phyloP scores from a whole-genome alignment of 2,329 filamentous ascomycete species.

The Colletotrichum agaves region DNA sequence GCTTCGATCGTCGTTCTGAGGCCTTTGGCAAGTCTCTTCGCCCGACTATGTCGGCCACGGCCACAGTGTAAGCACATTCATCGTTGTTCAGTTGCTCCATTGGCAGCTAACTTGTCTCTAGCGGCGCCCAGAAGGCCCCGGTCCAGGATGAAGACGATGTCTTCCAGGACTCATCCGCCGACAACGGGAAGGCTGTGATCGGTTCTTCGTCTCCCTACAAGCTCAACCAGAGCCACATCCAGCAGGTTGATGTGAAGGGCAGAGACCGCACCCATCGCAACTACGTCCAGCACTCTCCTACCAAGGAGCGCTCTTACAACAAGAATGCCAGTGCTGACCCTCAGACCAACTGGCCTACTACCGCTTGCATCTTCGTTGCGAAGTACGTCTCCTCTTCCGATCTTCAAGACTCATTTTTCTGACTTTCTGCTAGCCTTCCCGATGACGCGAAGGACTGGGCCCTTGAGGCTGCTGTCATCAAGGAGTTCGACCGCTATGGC shows the following conservation, averaged over 20 bases:
- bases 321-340: conserved; percentile 51
- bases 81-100: too few relatives aligned
- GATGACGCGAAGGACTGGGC: conserved; percentile 59
- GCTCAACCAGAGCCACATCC: conserved; percentile 19
- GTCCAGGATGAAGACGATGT: conserved; percentile 20
- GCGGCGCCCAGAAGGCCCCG: not conserved
- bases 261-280: conserved; percentile 1
- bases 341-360: conserved; percentile 63
- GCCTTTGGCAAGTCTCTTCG: conserved; percentile 20
- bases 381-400: conserved; percentile 61
- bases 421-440: conserved; percentile 56
- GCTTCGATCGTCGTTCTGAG: conserved; percentile 19
- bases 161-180: conserved; percentile 9
- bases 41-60: conserved; percentile 31
- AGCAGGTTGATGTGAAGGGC: conserved; percentile 4
- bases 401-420: conserved; percentile 5
- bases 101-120: not conserved
- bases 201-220: conserved; percentile 15
- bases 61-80: conserved; percentile 17
- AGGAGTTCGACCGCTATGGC: conserved; percentile 64
- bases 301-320: conserved; percentile 15
- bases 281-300: conserved; percentile 23
- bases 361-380: conserved; percentile 72
- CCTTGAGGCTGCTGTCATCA: conserved; percentile 64
- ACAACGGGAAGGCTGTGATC: not conserved